Evolutionary conservation across 1,284 basidiomycete species (phyloP).

Genomic region (Cutaneotrichosporon sp.): DNA sequence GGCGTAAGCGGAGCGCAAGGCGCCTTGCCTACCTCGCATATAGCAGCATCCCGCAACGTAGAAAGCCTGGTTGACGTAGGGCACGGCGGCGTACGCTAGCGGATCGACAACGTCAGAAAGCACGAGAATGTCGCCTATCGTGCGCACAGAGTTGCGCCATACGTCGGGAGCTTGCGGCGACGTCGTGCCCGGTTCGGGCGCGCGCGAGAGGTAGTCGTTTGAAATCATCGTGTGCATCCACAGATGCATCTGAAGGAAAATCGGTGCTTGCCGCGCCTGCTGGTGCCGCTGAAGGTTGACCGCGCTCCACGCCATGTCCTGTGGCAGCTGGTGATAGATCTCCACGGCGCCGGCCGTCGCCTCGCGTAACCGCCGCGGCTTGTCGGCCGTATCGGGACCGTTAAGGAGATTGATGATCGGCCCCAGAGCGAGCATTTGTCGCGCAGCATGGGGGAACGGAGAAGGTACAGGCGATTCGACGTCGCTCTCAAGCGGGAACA

Average conservation of each 20-base stretch:
- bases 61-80: constrained; percentile 32
- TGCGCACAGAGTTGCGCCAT: constrained; percentile 30
- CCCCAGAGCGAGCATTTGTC: constrained; percentile 26
- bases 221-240: constrained; percentile 33
- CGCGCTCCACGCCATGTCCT: constrained; percentile 31
- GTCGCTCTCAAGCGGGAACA: constrained; percentile 6
- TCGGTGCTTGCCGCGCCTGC: constrained; percentile 16
- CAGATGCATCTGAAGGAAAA: constrained; percentile 29
- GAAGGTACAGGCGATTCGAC: constrained; percentile 5
- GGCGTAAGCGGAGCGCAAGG: background rate
- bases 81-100: constrained; percentile 23
- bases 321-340: constrained; percentile 25
- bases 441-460: constrained; percentile 27
- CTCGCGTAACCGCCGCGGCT: background rate
- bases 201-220: constrained; percentile 1
- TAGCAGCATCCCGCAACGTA: constrained; percentile 32
- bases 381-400: background rate
- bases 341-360: constrained; percentile 17
- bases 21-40: constrained; percentile 28
- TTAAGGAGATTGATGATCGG: constrained; percentile 31
- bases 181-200: background rate
- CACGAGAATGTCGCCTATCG: constrained; percentile 33
- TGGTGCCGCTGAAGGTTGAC: constrained; percentile 27
- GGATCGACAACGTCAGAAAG: constrained; percentile 30
- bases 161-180: constrained; percentile 8